A percentile compares a stretch with the other conserved stretches of the same genome.
Evolutionary conservation across 352 stramenopile species (phyloP).

Genomic region (Peronospora belbahrii): DNA sequence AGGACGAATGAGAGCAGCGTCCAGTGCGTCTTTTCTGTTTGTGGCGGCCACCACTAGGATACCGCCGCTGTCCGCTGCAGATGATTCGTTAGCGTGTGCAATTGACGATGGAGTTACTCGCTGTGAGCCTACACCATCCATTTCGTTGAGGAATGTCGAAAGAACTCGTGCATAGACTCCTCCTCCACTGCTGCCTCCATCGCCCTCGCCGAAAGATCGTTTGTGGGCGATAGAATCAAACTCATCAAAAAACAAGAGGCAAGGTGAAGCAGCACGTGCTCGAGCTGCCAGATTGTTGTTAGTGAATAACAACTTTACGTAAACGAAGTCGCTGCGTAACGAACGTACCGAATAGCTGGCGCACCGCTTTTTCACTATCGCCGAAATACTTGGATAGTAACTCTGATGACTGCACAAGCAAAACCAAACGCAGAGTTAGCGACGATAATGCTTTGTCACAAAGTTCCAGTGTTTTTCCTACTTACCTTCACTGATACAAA

Average conservation of each 20-base stretch:
- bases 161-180: conserved; percentile 74
- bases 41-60: conserved; percentile 71
- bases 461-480: neutral
- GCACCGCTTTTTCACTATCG: conserved; percentile 77
- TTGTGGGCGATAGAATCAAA: conserved; percentile 80
- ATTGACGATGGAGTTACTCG: conserved; percentile 15
- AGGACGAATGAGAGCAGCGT: conserved; percentile 64
- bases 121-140: conserved; percentile 61
- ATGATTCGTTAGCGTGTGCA: conserved; percentile 5
- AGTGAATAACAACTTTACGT: neutral
- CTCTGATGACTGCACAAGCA: conserved; percentile 52
- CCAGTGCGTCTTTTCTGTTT: conserved; percentile 59
- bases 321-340: neutral
- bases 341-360: conserved; percentile 64
- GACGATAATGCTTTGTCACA: neutral
- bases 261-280: conserved; percentile 60
- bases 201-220: conserved; percentile 45
- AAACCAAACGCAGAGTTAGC: neutral
- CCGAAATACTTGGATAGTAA: conserved; percentile 85
- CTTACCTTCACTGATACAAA: conserved; percentile 77
- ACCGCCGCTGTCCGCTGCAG: conserved; percentile 16
- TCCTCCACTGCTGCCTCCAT: conserved; percentile 29
- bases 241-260: conserved; percentile 82
- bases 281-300: conserved; percentile 30
- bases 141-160: conserved; percentile 82